Conservation (phyloP, 2,329 filamentous ascomycete species). For the Fusarium cicatricum region DNA sequence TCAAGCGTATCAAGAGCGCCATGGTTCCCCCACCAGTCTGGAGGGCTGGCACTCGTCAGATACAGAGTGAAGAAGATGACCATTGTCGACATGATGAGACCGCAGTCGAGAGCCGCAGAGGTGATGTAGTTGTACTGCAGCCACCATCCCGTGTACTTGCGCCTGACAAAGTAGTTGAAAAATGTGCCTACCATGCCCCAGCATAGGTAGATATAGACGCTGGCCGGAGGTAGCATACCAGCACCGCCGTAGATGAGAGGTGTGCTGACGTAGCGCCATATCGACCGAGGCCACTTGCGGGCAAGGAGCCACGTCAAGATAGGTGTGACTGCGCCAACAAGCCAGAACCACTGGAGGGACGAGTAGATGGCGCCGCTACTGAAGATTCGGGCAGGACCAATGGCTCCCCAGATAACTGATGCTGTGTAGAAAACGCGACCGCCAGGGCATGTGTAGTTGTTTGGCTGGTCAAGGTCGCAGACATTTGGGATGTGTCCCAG, state of each 20-base stretch:
- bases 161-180: constrained; percentile 74
- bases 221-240: constrained; percentile 72
- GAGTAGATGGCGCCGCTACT: constrained; percentile 68
- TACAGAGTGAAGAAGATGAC: constrained; percentile 75
- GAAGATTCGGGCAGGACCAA: constrained; percentile 76
- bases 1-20: constrained; percentile 58
- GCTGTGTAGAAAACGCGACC: constrained; percentile 71
- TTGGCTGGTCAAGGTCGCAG: constrained; percentile 62
- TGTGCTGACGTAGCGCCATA: constrained; percentile 71
- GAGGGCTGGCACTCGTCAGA: constrained; percentile 62
- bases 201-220: constrained; percentile 73
- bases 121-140: constrained; percentile 80
- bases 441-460: constrained; percentile 65
- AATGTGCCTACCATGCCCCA: constrained; percentile 73
- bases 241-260: constrained; percentile 74
- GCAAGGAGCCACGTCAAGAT: constrained; percentile 70
- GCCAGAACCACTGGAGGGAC: constrained; percentile 74
- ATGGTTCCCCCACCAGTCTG: constrained; percentile 70
- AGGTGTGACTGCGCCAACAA: constrained; percentile 70
- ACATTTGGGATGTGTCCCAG: constrained; percentile 68
- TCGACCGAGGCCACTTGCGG: constrained; percentile 66
- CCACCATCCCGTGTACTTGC: constrained; percentile 76
- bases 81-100: constrained; percentile 71
- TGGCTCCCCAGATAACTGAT: constrained; percentile 76
- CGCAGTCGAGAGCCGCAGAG: constrained; percentile 74